Evolutionary conservation across 2,329 filamentous ascomycete genomes (phyloP), one percentile per base, ranked within the genome.

Genomic region (Daldinia sp.): DNA sequence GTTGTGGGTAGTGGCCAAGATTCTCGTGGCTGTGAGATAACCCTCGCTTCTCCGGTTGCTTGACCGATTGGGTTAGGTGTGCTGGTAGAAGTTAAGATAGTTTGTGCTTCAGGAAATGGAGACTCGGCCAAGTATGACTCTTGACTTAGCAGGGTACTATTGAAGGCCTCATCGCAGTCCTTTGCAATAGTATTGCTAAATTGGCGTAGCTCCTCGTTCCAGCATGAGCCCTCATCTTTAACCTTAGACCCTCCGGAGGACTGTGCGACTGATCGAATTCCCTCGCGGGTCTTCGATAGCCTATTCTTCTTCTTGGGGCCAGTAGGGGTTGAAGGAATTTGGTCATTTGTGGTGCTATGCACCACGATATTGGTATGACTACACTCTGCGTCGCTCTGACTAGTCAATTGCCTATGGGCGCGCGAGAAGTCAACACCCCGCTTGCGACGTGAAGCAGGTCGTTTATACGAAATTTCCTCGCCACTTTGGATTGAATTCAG

Each of bases 141-240:
- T 6, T 64, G 59, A 39, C 56, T 68, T 18, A 86, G 79, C 10
- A 88, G 73, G 9, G 84, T 86, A 73, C 91, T 89, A 76, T 93
- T 94, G 82, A 98, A 98, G 1, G 94, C 94, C 75, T 96, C 93
- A 76, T 98, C 94, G 76, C 94, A 97, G 65, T 96, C 93, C 79
- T 93, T 93, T 56, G 93, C 93, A 68, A 98, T 90, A 74, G 93
- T 93, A 74, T 88, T 89, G 73, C 93, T 97, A 64, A 97, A 91
- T 74, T 95, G 91, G 6, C 93, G 87, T 60, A 96, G 87, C 77
- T 97, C 94, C 65, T 94, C 93, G 73, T 88, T 90, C 73, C 86
- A 80, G 44, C 82, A 73, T 56, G 79, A 67, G n/a, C 41, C 60
- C 15, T 65, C 63, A 15, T 73, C 70, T 7, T 65, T 57, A 26